Base-by-base conservation (phyloP, 495 filamentous ascomycete species). In the Barbatosphaeria neglecta region DNA sequence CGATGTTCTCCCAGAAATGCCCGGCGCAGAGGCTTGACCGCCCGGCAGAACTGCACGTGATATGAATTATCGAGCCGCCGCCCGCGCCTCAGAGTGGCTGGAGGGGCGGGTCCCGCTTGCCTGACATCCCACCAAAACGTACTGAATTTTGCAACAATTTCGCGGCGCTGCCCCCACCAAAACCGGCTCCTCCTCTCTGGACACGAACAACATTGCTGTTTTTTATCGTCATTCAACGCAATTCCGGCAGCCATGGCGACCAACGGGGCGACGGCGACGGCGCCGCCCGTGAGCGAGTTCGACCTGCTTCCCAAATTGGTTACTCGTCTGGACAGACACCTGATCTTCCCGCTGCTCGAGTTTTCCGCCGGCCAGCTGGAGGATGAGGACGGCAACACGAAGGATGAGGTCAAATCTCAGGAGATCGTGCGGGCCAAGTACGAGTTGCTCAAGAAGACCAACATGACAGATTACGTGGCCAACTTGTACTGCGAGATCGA, bases 401-500 rank as follows among this genome's bases (percentile, higher is more conserved):
- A 61, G 45, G 78, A 76, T 37, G 69, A 73, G 50, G 74, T 73
- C 51, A 68, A 73, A 48, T 69, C 82, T 27, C 69, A 74, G 44
- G 82, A 87, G 57, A 82, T 90, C 54, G 80, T 77, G 23, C 79
- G 83, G 59, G 80, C 86, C 58, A 94, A 94, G 63, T 95, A 87
- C 63, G 81, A 88, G 64, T 78, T 98, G 23, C 78, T 96, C 46
- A 90, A 94, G 75, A 78, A 84, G 63, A 95, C 92, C 47, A 93
- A 97, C 73, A 98, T 98, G 92, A 87, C 81, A 55, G 92, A 97
- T 66, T 98, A 93, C 63, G 86, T 96, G 35, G 87, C 87, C 52
- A 81, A 81, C 51, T 71, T 98, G 56, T 86, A 93, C 72, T 76
- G 82, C 60, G 82, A 95, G 61, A 78, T 98, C 52, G 78, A 95